Percentiles rank a stretch among this genome's conserved stretches.
Conservation (phyloP, 1,139 yeast species). For the Kluyveromyces sp. region DNA sequence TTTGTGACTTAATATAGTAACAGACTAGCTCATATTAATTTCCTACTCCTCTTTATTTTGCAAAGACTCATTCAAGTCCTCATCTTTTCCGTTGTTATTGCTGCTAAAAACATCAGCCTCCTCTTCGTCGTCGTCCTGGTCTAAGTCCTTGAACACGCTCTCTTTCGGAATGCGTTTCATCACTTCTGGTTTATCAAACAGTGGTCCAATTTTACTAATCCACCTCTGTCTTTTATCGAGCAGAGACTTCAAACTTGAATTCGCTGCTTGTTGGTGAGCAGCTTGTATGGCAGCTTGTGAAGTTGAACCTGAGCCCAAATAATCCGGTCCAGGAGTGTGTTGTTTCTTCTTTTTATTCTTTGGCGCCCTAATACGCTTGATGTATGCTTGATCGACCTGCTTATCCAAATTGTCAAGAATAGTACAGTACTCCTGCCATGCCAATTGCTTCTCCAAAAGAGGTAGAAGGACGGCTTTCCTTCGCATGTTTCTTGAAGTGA, state of each 20-base stretch:
- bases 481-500: slow-evolving; percentile 56
- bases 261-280: slow-evolving; percentile 50
- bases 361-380: slow-evolving; percentile 76
- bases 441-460: slow-evolving; percentile 79
- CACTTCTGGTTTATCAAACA: slow-evolving; percentile 60
- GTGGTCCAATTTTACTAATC: slow-evolving; percentile 83
- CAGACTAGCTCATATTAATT: no score
- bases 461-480: slow-evolving; percentile 65
- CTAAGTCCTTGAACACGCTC: slow-evolving; percentile 53
- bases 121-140: slow-evolving; percentile 43
- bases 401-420: slow-evolving; percentile 90
- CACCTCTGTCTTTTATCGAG: slow-evolving; percentile 83
- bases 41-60: slow-evolving; percentile 13
- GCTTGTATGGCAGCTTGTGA: slow-evolving; percentile 27
- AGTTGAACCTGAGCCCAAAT: slow-evolving; percentile 26
- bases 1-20: no score
- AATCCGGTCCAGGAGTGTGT: slow-evolving; percentile 14
- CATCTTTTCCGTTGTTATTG: slow-evolving; percentile 28
- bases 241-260: slow-evolving; percentile 68
- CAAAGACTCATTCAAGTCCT: slow-evolving; percentile 19
- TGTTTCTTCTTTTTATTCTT: slow-evolving; percentile 66
- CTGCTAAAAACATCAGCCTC: slow-evolving; percentile 31
- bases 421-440: slow-evolving; percentile 89
- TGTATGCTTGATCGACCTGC: slow-evolving; percentile 91
- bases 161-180: slow-evolving; percentile 71